Conservation (phyloP, 169 alveolate species). For the Eimeria maxima region DNA sequence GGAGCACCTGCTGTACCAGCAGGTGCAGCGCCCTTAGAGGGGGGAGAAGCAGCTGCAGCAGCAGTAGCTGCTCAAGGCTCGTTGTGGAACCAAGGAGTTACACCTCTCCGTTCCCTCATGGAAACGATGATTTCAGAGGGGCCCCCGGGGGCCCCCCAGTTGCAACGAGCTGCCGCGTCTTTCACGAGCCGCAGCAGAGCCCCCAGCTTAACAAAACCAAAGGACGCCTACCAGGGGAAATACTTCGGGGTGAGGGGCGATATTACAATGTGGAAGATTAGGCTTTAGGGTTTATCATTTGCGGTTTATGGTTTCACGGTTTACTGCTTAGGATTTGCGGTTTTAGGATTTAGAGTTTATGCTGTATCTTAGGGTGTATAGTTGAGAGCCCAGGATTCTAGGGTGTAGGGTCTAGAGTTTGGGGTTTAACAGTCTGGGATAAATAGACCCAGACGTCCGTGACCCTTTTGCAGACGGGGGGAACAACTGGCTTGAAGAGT, state of each 20-base stretch:
- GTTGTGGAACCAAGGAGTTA: slow-evolving; percentile 33
- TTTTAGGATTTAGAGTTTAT: background rate
- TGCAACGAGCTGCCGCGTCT: background rate
- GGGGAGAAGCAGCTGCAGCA: slow-evolving; percentile 49
- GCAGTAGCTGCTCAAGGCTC: background rate
- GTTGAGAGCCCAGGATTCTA: background rate
- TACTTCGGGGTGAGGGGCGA: background rate
- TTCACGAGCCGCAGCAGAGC: background rate
- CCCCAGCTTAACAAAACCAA: background rate
- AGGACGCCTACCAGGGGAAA: background rate
- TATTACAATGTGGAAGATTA: background rate
- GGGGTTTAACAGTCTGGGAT: background rate
- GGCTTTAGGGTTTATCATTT: background rate
- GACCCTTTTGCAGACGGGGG: background rate
- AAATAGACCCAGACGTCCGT: background rate
- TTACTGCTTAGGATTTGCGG: background rate
- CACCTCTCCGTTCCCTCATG: slow-evolving; percentile 58
- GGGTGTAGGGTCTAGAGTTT: background rate
- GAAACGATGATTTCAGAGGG: slow-evolving; percentile 8
- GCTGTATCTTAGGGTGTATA: background rate
- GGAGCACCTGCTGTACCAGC: background rate
- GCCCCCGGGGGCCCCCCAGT: slow-evolving; percentile 36
- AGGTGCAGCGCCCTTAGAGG: background rate
- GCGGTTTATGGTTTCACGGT: background rate
- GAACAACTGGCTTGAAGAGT: background rate